Evolutionary conservation across 179 eudicot species (phyloP), one percentile per base, ranked within the genome.

Genomic region (Spinacia oleracea): DNA sequence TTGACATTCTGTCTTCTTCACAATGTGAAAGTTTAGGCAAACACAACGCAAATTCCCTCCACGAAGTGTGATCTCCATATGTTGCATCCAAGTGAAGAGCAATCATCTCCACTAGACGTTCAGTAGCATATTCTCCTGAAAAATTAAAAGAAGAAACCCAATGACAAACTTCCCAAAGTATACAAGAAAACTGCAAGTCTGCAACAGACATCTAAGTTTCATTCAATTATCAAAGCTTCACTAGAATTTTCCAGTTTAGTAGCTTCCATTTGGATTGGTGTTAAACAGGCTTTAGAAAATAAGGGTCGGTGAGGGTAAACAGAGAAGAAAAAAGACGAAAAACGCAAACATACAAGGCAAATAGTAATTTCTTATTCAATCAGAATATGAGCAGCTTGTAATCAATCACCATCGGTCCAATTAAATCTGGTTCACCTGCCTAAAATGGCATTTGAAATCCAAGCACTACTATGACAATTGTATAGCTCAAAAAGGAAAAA

Each of bases 21-120:
- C 87, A 83, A 29, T 80, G 81, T 65, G 77, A 87, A 82, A 93
- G 81, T 75, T 83, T 88, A 51, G 83, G 77, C 59, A 94, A 83
- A 83, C 93, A 89, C 43, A 83, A 85, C 23, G 95, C 93, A 72
- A 94, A 89, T 70, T 88, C 91, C 79, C 83, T 88, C 98, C 98
- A 94, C 8, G 81, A 83, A 35, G 58, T 80, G 75, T 79, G 58
- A 77, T 82, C 88, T 75, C 87, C 89, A 74, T 81, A 80, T 25
- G 92, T 79, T 53, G 89, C 97, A 79, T 93, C 98, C 81, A 94
- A 85, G 86, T 93, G 93, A 75, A 91, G 81, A 43, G 91, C 92
- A 77, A 93, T 78, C 95, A 94, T 88, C 82, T 93, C 93, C 78
- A 90, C 45, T 72, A 94, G 75, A 77, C 82, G 86, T 43, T 88